Evolutionary conservation across 176 grass and related monocot genomes (phyloP).

Genomic region (Carex cristatella): DNA sequence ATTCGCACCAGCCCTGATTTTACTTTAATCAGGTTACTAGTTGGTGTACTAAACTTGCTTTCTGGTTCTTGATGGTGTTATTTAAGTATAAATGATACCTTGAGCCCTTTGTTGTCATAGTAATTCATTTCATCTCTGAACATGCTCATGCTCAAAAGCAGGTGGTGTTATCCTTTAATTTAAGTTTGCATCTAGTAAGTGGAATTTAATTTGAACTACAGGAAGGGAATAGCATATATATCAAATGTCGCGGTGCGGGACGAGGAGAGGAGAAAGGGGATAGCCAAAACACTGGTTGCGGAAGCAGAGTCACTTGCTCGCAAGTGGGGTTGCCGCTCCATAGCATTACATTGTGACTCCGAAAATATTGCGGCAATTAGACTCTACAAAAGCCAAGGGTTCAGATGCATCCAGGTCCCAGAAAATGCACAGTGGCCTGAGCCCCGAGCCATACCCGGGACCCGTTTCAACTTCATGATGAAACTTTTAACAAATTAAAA

Average conservation of each 20-base stretch:
- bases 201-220: slow-evolving; percentile 16
- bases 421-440: slow-evolving; percentile 59
- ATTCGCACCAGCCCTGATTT: not conserved
- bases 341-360: slow-evolving; percentile 76
- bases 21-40: not conserved
- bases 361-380: slow-evolving; percentile 57
- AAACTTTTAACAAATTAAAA: slow-evolving; percentile 32
- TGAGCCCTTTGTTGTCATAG: not conserved
- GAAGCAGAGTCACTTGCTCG: slow-evolving; percentile 61
- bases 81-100: not conserved
- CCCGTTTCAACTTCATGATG: slow-evolving; percentile 79
- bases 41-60: not conserved
- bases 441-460: slow-evolving; percentile 55
- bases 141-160: not conserved
- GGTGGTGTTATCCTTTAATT: not conserved
- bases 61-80: not conserved
- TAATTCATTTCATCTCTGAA: not conserved
- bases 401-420: slow-evolving; percentile 58
- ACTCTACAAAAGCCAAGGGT: slow-evolving; percentile 66
- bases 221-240: slow-evolving; percentile 85
- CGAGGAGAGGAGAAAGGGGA: slow-evolving; percentile 62
- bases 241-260: slow-evolving; percentile 73
- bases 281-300: slow-evolving; percentile 64
- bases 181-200: not conserved
- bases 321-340: slow-evolving; percentile 70